Percentiles rank a stretch among this genome's conserved stretches.
phyloP scores from a whole-genome alignment of 371 early-diverging fungal genomes.

The Lichtheimia corymbifera region DNA sequence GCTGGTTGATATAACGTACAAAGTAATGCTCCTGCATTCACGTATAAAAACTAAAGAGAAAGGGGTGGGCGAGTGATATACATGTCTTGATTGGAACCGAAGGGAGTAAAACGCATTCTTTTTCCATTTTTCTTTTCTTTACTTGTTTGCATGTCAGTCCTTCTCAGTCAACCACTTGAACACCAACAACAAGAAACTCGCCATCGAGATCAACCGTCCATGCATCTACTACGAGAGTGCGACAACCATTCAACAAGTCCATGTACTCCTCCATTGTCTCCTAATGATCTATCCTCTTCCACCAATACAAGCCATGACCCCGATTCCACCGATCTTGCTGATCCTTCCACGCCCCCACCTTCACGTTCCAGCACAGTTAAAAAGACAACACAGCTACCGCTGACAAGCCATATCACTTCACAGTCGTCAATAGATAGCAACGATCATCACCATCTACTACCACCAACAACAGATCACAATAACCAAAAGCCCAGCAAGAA shows the following conservation, averaged over 20 bases:
- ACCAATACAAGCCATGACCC: no score
- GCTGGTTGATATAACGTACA: no score
- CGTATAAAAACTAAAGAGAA: no score
- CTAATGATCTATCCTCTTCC: background rate
- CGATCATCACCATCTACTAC: background rate
- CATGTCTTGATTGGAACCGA: background rate
- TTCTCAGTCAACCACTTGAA: background rate
- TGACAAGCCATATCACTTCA: background rate
- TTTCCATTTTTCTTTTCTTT: conserved; percentile 5
- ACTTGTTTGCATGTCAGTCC: background rate
- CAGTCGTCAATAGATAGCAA: background rate
- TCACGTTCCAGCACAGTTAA: conserved; percentile 2
- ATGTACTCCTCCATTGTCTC: conserved; percentile 6
- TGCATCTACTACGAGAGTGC: no score
- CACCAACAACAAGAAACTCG: background rate
- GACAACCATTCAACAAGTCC: background rate
- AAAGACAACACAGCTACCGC: background rate
- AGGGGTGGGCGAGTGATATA: no score
- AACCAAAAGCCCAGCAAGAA: no score
- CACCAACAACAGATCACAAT: background rate
- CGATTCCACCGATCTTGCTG: background rate
- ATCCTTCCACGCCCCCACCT: conserved; percentile 1
- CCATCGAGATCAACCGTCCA: background rate
- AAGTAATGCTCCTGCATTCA: no score
- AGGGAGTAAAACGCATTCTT: background rate